Percentiles rank a stretch among this genome's conserved stretches.
Conservation (phyloP, 352 stramenopile species). For the Globisporangium splendens region DNA sequence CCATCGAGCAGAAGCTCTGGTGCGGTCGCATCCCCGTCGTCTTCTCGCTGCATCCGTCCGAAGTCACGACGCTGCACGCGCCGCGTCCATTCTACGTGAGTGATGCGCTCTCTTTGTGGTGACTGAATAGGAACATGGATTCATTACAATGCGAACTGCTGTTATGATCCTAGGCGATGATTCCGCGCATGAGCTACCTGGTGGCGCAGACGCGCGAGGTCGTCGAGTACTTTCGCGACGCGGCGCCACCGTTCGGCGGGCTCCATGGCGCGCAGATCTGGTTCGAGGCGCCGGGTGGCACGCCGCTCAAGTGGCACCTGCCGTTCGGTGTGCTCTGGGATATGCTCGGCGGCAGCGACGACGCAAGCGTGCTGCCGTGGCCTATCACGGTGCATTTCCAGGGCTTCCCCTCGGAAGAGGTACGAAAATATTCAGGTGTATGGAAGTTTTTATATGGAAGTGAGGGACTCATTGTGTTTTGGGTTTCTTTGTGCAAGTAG, state of each 20-base stretch:
- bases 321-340: conserved; percentile 76
- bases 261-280: conserved; percentile 58
- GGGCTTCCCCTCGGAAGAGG: conserved; percentile 53
- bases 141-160: background rate
- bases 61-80: conserved; percentile 78
- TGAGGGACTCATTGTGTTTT: too few relatives aligned
- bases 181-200: conserved; percentile 81
- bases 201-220: conserved; percentile 67
- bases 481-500: conserved; percentile 14
- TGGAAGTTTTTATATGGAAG: background rate
- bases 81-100: conserved; percentile 78
- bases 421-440: conserved; percentile 1
- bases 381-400: conserved; percentile 76
- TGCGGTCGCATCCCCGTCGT: conserved; percentile 62
- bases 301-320: conserved; percentile 75
- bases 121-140: background rate
- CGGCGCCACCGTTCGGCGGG: conserved; percentile 55
- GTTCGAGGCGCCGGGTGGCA: conserved; percentile 52
- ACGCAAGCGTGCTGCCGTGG: conserved; percentile 44
- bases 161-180: conserved; percentile 44
- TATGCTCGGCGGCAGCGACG: conserved; percentile 19
- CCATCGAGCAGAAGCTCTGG: conserved; percentile 43
- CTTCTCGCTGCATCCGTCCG: conserved; percentile 67
- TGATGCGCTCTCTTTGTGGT: conserved; percentile 3
- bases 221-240: conserved; percentile 78